A percentile compares a stretch with the other conserved stretches of the same genome.
Evolutionary conservation across 495 filamentous ascomycete species (phyloP).

Genomic region (Clohesyomyces aquaticus): DNA sequence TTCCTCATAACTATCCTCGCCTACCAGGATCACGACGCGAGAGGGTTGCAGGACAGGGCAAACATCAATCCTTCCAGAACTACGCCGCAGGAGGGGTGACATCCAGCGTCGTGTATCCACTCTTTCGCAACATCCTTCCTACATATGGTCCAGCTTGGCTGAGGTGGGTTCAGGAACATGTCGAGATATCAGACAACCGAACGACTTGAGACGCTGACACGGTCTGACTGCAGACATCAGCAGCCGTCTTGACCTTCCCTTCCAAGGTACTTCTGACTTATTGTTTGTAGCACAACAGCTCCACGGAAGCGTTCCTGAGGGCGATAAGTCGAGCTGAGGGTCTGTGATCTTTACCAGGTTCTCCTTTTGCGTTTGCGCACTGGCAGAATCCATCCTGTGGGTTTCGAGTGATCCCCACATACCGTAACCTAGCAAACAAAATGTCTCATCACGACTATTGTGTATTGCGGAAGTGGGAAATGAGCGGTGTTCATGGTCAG

Average conservation of each 20-base stretch:
- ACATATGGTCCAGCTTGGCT: slow-evolving; percentile 12
- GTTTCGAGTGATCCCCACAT: not conserved
- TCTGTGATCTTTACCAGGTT: not conserved
- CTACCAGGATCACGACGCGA: slow-evolving; percentile 1
- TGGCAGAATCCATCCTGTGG: not conserved
- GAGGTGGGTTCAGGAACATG: slow-evolving; percentile 10
- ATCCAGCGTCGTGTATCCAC: not conserved
- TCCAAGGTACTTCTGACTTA: not conserved
- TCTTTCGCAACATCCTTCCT: not conserved
- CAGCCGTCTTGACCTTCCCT: slow-evolving; percentile 1
- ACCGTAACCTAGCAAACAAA: no score
- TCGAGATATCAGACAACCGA: not conserved
- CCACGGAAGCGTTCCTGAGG: not conserved
- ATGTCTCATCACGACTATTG: not conserved
- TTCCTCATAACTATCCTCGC: not conserved
- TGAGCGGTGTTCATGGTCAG: slow-evolving; percentile 8
- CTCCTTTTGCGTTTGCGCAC: slow-evolving; percentile 11
- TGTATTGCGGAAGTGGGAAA: slow-evolving; percentile 10
- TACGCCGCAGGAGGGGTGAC: slow-evolving; percentile 2
- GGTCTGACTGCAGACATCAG: slow-evolving; percentile 31
- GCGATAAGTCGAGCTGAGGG: slow-evolving; percentile 5
- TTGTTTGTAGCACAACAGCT: slow-evolving; percentile 6
- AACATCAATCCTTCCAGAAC: not conserved
- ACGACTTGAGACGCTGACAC: slow-evolving; percentile 21
- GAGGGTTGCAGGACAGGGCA: slow-evolving; percentile 16